Base-by-base conservation (phyloP, 2,329 filamentous ascomycete species). In the Penicillium italicum region DNA sequence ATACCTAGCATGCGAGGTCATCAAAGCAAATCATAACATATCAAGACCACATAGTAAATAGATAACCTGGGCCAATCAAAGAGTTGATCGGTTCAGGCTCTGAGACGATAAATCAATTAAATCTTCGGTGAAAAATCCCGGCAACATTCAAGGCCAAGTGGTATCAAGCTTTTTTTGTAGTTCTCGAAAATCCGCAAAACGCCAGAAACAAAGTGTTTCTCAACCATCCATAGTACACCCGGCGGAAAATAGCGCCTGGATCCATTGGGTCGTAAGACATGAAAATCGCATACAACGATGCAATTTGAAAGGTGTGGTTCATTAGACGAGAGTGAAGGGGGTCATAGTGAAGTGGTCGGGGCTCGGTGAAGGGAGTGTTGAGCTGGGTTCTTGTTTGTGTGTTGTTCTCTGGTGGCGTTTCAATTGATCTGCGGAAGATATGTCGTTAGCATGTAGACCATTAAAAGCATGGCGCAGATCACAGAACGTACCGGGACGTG, bases 381-480 rank as follows among this genome's bases (percentile, higher is more conserved):
- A 52, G 28, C 49, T 55, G 9, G 53, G 33, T 30, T 64, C 60
- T 42, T 61, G 54, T 61, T 74, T 75, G 46, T 76, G 73, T 0
- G 73, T 74, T 20, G 71, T 71, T 50, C 64, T 66, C 36, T 72
- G 60, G 52, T 76, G 73, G 37, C 73, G 72, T 66, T 76, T 76
- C 8, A 76, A 55, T 69, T 76, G 73, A 26, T 76, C 73, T 76
- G 26, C 5, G 38, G 3, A n/a, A 11, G 5, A 20, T 22, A n/a
- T 14, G 4, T 6, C 14, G 28, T 53, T 40, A 61, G 53, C 42
- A 58, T 50, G 4, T 28, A 28, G 12, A 1, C 2, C 9, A 31
- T 22, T 3, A 16, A 14, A 18, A n/a, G n/a, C 7, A 10, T 3
- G 12, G n/a, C 31, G 16, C 14, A 26, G 16, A 4, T 9, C 0